Conservation (phyloP, 352 stramenopile genomes). For the Globisporangium splendens region DNA sequence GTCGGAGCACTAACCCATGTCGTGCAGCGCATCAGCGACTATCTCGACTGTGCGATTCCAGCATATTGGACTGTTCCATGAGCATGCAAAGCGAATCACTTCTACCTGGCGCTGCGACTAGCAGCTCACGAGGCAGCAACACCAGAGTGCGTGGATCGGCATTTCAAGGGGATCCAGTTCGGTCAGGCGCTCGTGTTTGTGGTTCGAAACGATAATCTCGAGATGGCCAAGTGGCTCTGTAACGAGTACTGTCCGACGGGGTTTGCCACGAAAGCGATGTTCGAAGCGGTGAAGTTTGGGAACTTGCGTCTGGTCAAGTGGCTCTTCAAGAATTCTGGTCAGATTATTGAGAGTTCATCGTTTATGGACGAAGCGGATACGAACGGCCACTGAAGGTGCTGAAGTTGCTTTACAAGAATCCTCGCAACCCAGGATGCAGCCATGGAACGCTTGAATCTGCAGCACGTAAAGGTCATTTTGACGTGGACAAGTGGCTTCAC, state of each 20-base stretch:
- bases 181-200: slow-evolving; percentile 1
- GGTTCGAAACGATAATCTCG: neutral
- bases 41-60: neutral
- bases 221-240: no score
- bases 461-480: neutral
- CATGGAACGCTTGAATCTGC: neutral
- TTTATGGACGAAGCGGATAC: slow-evolving; percentile 2
- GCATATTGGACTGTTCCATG: neutral
- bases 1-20: neutral
- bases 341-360: neutral
- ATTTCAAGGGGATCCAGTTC: neutral
- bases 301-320: no score
- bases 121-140: slow-evolving; percentile 1
- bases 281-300: no score
- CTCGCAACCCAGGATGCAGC: no score
- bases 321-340: no score
- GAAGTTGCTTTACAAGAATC: neutral
- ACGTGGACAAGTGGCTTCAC: no score
- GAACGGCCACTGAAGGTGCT: slow-evolving; percentile 3
- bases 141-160: neutral
- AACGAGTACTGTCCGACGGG: neutral
- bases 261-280: neutral
- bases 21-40: slow-evolving; percentile 1
- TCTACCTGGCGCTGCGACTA: neutral
- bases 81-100: neutral